Evolutionary conservation across 2,329 filamentous ascomycete genomes (phyloP).

Genomic region (Biscogniauxia marginata): DNA sequence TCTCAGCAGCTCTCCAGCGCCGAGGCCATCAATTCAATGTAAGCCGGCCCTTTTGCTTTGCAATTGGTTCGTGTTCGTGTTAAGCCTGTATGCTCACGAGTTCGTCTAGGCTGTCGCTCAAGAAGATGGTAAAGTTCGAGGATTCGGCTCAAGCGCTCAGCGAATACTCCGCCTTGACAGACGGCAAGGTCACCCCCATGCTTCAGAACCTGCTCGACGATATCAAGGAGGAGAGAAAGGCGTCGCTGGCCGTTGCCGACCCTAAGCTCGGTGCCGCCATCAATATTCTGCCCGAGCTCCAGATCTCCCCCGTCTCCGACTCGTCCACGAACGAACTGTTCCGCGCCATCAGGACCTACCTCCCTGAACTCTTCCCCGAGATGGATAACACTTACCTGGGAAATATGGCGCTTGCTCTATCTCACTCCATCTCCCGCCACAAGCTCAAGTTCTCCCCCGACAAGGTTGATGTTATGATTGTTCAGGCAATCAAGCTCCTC

Average conservation of each 20-base stretch:
- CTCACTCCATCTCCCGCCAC: conserved; percentile 93
- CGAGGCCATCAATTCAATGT: conserved; percentile 85
- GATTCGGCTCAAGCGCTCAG: conserved; percentile 87
- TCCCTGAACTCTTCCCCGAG: conserved; percentile 87
- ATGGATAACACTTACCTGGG: conserved; percentile 82
- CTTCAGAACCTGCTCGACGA: conserved; percentile 78
- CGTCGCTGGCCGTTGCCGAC: conserved; percentile 89
- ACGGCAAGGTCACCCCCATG: conserved; percentile 92
- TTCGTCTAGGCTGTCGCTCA: conserved; percentile 74
- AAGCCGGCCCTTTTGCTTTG: conserved; percentile 41
- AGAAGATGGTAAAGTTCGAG: conserved; percentile 97
- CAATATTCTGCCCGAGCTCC: conserved; percentile 84
- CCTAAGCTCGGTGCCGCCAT: conserved; percentile 90
- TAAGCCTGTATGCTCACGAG: conserved; percentile 1
- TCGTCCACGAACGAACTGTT: conserved; percentile 84
- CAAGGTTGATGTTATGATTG: conserved; percentile 99
- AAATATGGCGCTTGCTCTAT: conserved; percentile 93
- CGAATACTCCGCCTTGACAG: conserved; percentile 83
- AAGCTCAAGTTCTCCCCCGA: conserved; percentile 98
- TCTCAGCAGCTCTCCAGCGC: conserved; percentile 72
- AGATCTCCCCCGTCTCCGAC: conserved; percentile 79
- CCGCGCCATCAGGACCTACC: conserved; percentile 88
- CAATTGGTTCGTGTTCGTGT: conserved; percentile 1
- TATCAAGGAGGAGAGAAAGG: conserved; percentile 97
- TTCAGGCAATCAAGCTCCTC: conserved; percentile 89